Conservation (phyloP, 1,284 basidiomycete genomes). For the Mycosarcoma maydis region DNA sequence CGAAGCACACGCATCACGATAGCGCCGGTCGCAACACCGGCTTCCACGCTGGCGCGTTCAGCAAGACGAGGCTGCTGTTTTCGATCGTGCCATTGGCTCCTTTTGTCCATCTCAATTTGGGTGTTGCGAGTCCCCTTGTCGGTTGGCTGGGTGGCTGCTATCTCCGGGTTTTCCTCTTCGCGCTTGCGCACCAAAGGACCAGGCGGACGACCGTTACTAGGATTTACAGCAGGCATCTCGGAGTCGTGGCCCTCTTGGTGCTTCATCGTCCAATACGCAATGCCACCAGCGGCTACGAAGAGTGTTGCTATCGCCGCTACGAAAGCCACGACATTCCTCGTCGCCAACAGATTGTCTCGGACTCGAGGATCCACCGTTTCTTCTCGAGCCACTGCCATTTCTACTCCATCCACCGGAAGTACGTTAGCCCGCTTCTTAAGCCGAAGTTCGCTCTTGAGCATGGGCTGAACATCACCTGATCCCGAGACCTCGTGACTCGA, state of each 20-base stretch:
- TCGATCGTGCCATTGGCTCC: no score
- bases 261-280: not conserved
- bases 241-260: not conserved
- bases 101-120: no score
- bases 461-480: no score
- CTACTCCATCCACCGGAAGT: not conserved
- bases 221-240: no score
- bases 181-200: no score
- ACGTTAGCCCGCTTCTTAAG: slow-evolving; percentile 3
- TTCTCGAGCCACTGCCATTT: not conserved
- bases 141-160: no score
- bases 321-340: not conserved
- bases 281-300: not conserved
- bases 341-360: not conserved
- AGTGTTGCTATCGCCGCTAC: not conserved
- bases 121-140: no score
- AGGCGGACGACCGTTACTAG: no score
- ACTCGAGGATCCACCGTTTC: not conserved
- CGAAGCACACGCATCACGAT: slow-evolving; percentile 2
- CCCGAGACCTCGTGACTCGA: no score
- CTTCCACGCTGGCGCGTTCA: not conserved
- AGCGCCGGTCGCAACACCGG: not conserved
- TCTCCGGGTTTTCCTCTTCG: no score
- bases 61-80: not conserved
- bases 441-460: no score